Base-by-base conservation (phyloP, 768 basidiomycete genomes). In the Terana coerulea region DNA sequence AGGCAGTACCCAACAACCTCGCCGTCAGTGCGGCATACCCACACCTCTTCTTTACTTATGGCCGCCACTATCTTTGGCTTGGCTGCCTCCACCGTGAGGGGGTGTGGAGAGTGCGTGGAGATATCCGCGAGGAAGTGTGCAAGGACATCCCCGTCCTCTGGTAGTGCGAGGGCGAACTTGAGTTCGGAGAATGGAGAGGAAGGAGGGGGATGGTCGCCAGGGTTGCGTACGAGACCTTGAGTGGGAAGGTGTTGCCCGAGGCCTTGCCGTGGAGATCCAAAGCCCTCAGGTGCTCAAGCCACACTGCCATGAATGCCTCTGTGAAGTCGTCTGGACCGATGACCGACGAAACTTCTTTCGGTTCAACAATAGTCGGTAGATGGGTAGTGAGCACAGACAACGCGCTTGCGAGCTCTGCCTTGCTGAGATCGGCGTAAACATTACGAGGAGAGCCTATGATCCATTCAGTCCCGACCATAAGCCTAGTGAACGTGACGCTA, bases 91-190 rank as follows among this genome's bases (percentile, higher is more conserved):
- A 36, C 3, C 3, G 40, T 52, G 8, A 31, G 10, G 5, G 24
- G 3, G 4, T 3, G 14, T 7, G 45, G 34, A 6, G 39, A 29
- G 21, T 21, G 34, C 11, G 4, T 24, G 8, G 40, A 14, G 48
- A 59, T 53, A 7, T 54, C 59, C 41, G 55, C 26, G 36, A 28
- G 41, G 28, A 58, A 35, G 1, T 28, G 46, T 5, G 51, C 55
- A 11, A 57, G 45, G 22, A 36, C 41, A 6, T 53, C 48, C 21
- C 28, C 52, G 17, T 57, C 55, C 3, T 35, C 46, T 24, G 34
- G 35, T 17, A 21, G 24, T n/a, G 59, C 53, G 17, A 19, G 40
- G 3, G 28, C 28, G 22, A 55, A 22, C 11, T 17, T 36, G 36
- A 42, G 45, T 11, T 35, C 10, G 1, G 39, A 26, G 28, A 51